phyloP scores from a whole-genome alignment of 2,329 filamentous ascomycete species.

The Cladophialophora psammophila region DNA sequence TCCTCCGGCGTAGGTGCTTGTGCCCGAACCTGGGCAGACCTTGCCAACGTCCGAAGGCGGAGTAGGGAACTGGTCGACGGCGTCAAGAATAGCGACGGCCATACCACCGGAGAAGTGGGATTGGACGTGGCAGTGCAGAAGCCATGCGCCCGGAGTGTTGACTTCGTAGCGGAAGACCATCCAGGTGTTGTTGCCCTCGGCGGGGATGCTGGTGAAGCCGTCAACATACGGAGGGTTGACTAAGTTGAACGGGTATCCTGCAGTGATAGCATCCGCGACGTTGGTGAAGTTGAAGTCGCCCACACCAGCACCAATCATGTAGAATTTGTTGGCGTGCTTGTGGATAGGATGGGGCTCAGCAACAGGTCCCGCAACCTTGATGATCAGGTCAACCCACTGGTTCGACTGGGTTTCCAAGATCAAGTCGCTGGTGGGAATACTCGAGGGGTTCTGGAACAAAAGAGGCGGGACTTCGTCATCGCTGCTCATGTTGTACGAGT shows the following conservation, averaged over 20 bases:
- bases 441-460: slow-evolving; percentile 54
- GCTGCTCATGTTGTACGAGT: slow-evolving; percentile 48
- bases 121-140: slow-evolving; percentile 65
- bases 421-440: slow-evolving; percentile 52
- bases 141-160: slow-evolving; percentile 61
- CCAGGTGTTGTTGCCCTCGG: slow-evolving; percentile 51
- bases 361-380: slow-evolving; percentile 53
- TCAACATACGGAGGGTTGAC: slow-evolving; percentile 63
- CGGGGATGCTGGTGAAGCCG: slow-evolving; percentile 51
- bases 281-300: slow-evolving; percentile 61
- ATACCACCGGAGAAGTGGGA: slow-evolving; percentile 64
- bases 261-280: slow-evolving; percentile 57
- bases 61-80: slow-evolving; percentile 45
- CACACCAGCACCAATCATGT: slow-evolving; percentile 60
- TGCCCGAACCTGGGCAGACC: slow-evolving; percentile 34
- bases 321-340: slow-evolving; percentile 70
- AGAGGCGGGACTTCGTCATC: slow-evolving; percentile 53
- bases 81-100: slow-evolving; percentile 60
- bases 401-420: slow-evolving; percentile 57
- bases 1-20: slow-evolving; percentile 38
- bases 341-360: slow-evolving; percentile 68
- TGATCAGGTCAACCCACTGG: slow-evolving; percentile 65
- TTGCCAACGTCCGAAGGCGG: slow-evolving; percentile 37
- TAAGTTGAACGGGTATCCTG: slow-evolving; percentile 63
- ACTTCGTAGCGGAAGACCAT: slow-evolving; percentile 62